A percentile compares a stretch with the other conserved stretches of the same genome.
phyloP scores from a whole-genome alignment of 1,284 basidiomycete species.

The Ceratobasidium sp. region DNA sequence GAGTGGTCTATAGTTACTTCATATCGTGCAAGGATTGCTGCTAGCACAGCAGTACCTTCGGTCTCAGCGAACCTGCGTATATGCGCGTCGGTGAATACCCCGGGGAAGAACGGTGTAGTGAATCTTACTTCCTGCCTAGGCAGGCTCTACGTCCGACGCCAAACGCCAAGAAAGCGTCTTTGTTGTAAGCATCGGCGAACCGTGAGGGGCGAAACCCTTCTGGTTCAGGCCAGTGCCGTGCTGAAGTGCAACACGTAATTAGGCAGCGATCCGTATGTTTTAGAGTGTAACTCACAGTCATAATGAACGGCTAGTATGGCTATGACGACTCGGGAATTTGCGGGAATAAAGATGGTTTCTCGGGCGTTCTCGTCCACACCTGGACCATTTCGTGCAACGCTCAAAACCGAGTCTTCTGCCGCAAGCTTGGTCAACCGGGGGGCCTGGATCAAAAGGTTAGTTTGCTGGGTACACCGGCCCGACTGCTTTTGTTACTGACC shows the following conservation, averaged over 20 bases:
- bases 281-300: slow-evolving; percentile 4
- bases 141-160: slow-evolving; percentile 35
- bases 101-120: not conserved
- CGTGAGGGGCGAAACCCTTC: slow-evolving; percentile 28
- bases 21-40: slow-evolving; percentile 26
- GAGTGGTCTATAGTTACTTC: slow-evolving; percentile 26
- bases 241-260: not conserved
- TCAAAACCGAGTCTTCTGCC: slow-evolving; percentile 24
- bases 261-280: not conserved
- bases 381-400: slow-evolving; percentile 16
- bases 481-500: slow-evolving; percentile 25
- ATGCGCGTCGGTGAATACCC: no score
- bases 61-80: slow-evolving; percentile 42
- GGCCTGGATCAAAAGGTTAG: no score
- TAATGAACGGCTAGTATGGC: slow-evolving; percentile 10
- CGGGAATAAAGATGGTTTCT: slow-evolving; percentile 22
- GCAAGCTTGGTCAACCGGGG: no score
- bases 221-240: slow-evolving; percentile 45
- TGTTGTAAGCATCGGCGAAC: slow-evolving; percentile 29
- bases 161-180: slow-evolving; percentile 44
- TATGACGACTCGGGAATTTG: slow-evolving; percentile 9
- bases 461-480: no score
- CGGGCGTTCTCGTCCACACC: not conserved
- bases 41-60: slow-evolving; percentile 35
- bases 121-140: not conserved